phyloP scores from a whole-genome alignment of 495 filamentous ascomycete species.

The Immersiella caudata region DNA sequence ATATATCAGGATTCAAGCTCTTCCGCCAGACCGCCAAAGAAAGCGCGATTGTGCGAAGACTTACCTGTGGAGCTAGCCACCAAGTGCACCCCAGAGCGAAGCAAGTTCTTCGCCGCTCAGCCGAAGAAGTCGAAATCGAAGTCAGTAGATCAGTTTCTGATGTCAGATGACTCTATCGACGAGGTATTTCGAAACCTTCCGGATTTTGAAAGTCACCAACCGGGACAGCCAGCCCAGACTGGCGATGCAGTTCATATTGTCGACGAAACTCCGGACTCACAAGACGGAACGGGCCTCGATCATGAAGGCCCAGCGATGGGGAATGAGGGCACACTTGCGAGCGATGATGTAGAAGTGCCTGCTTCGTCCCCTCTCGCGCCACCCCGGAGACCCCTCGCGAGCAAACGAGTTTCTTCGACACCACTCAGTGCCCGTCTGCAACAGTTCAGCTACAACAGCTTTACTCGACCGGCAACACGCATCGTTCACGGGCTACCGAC shows the following conservation, averaged over 20 bases:
- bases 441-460: slow-evolving; percentile 34
- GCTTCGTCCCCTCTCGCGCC: slow-evolving; percentile 27
- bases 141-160: slow-evolving; percentile 35
- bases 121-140: slow-evolving; percentile 26
- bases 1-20: slow-evolving; percentile 29
- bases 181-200: slow-evolving; percentile 48
- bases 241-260: slow-evolving; percentile 13
- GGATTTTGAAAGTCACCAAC: slow-evolving; percentile 31
- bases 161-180: slow-evolving; percentile 53
- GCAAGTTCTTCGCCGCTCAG: slow-evolving; percentile 45
- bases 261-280: slow-evolving; percentile 10
- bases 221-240: slow-evolving; percentile 1
- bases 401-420: slow-evolving; percentile 19
- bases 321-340: background rate
- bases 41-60: slow-evolving; percentile 52
- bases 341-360: slow-evolving; percentile 35
- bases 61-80: slow-evolving; percentile 15
- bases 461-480: slow-evolving; percentile 24
- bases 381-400: background rate
- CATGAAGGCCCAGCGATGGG: background rate
- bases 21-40: slow-evolving; percentile 50
- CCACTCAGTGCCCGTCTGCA: slow-evolving; percentile 23
- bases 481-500: slow-evolving; percentile 37
- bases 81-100: slow-evolving; percentile 33
- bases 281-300: background rate